Conservation (phyloP, 2,329 filamentous ascomycete genomes). For the Aspergillus fumigatiaffinis region DNA sequence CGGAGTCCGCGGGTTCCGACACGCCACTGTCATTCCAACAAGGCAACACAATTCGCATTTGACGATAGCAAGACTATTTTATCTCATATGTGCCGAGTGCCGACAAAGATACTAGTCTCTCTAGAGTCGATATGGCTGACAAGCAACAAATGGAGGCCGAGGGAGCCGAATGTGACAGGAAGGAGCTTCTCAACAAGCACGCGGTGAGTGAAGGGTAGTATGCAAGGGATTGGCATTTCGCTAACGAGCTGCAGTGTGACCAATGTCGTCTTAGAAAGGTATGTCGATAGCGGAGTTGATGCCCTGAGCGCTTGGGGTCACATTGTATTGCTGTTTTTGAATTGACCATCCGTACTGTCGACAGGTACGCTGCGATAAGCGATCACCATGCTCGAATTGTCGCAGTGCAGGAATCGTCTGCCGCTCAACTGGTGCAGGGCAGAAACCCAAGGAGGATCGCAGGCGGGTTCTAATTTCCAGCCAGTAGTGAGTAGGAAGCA, state of each 20-base stretch:
- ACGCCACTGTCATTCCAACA: not conserved
- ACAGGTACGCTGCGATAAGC: constrained; percentile 42
- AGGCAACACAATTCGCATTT: not conserved
- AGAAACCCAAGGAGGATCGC: constrained; percentile 33
- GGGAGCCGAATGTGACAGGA: constrained; percentile 24
- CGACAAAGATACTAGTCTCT: not conserved
- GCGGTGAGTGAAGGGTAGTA: constrained; percentile 24
- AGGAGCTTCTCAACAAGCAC: constrained; percentile 20
- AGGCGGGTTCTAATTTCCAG: constrained; percentile 40
- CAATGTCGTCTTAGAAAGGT: constrained; percentile 35
- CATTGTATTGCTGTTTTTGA: not conserved
- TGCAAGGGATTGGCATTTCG: not conserved
- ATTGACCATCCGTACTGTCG: not conserved
- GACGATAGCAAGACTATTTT: not conserved
- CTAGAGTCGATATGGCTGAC: not conserved
- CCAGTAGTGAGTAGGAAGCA: constrained; percentile 35
- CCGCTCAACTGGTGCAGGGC: constrained; percentile 35
- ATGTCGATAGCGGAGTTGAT: not conserved
- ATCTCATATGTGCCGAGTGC: not conserved
- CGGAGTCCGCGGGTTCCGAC: constrained; percentile 18
- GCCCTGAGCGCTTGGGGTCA: not conserved
- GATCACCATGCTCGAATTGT: constrained; percentile 41
- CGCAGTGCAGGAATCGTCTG: constrained; percentile 34
- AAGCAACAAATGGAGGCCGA: constrained; percentile 25
- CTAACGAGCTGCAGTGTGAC: constrained; percentile 26